Evolutionary conservation across 2,329 filamentous ascomycete genomes (phyloP).

Genomic region (Daldinia sp.): DNA sequence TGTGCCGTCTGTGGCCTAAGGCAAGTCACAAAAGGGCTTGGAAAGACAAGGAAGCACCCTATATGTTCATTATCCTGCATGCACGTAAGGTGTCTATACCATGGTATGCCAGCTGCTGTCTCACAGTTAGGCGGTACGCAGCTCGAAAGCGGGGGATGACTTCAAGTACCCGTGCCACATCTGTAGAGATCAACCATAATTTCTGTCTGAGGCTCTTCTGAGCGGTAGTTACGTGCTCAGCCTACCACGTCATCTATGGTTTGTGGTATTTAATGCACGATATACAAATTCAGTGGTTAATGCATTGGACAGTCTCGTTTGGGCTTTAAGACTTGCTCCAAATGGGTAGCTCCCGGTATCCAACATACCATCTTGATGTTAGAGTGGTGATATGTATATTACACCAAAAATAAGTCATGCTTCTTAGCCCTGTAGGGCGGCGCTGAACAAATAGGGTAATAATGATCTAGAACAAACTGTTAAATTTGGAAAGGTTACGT

Average conservation of each 20-base stretch:
- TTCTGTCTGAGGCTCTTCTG: conserved; percentile 31
- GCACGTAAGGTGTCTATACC: not conserved
- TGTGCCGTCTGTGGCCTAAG: conserved; percentile 30
- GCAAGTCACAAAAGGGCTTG: conserved; percentile 6
- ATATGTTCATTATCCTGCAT: not conserved
- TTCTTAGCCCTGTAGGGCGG: too few species aligned
- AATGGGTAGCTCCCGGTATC: not conserved
- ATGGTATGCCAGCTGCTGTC: not conserved
- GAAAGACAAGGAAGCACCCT: not conserved
- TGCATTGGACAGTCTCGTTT: too few species aligned
- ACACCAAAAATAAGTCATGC: too few species aligned
- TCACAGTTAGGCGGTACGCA: not conserved
- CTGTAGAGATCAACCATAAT: conserved; percentile 6
- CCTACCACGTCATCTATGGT: conserved; percentile 2
- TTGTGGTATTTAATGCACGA: not conserved
- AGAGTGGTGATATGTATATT: too few species aligned
- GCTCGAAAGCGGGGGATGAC: not conserved
- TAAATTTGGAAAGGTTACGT: not conserved
- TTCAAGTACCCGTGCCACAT: not conserved
- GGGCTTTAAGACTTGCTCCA: not conserved
- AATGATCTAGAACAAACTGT: too few species aligned
- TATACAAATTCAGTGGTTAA: not conserved
- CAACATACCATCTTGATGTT: not conserved
- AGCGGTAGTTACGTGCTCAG: conserved; percentile 13
- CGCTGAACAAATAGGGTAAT: too few species aligned